Conservation (phyloP, 148 eudicot species). For the Pouteria glomerata region DNA sequence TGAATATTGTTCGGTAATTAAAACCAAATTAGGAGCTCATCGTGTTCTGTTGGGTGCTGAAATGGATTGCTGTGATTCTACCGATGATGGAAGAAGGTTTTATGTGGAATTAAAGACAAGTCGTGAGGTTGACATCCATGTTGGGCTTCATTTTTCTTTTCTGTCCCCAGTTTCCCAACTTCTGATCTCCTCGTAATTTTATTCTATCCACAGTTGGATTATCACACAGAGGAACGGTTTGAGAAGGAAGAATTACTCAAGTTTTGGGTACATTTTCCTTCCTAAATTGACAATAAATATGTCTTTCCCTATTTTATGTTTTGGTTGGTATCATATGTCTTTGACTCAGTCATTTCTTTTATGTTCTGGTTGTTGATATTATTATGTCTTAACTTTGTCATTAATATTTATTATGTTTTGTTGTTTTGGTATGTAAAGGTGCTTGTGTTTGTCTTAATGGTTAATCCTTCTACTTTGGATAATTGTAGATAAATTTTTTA, state of each 20-base stretch:
- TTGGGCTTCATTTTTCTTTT: slow-evolving; percentile 7
- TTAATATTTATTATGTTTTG: no score
- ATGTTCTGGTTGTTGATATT: no score
- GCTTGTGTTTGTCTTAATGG: no score
- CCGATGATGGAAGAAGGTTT: slow-evolving; percentile 89
- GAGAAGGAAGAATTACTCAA: slow-evolving; percentile 93
- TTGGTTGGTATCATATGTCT: no score
- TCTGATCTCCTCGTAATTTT: neutral
- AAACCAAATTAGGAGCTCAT: slow-evolving; percentile 94
- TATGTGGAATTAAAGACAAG: slow-evolving; percentile 95
- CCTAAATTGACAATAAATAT: neutral
- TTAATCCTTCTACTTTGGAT: no score
- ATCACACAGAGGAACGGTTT: slow-evolving; percentile 84
- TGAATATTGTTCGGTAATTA: slow-evolving; percentile 82
- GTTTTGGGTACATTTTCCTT: slow-evolving; percentile 64
- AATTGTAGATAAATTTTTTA: no score
- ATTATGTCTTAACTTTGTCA: no score
- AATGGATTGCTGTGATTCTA: slow-evolving; percentile 97
- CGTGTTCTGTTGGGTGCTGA: slow-evolving; percentile 98
- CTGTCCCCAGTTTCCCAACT: neutral
- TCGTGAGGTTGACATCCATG: slow-evolving; percentile 86
- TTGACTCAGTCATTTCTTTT: no score
- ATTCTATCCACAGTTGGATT: slow-evolving; percentile 63
- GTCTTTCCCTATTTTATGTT: neutral
- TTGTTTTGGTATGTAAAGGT: no score